A percentile compares a stretch with the other conserved stretches of the same genome.
phyloP scores from a whole-genome alignment of 805 yeast genomes.

The Metschnikowia peoriensis region DNA sequence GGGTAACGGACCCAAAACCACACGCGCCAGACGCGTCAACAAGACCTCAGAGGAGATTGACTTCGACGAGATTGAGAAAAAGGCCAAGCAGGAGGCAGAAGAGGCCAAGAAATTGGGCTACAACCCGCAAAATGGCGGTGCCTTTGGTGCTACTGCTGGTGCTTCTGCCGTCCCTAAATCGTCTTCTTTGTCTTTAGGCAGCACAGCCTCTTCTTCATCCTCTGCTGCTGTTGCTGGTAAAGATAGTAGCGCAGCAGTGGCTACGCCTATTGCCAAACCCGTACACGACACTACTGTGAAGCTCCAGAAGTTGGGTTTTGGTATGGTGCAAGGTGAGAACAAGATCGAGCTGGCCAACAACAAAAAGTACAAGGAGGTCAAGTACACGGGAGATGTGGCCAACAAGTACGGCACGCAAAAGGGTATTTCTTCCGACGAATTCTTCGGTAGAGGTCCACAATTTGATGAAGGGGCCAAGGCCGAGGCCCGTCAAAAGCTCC shows the following conservation, averaged over 20 bases:
- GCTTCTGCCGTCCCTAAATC: background rate
- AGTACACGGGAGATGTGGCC: constrained; percentile 72
- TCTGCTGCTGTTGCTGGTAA: background rate
- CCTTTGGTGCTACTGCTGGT: constrained; percentile 8
- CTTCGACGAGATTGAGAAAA: constrained; percentile 63
- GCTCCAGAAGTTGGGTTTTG: constrained; percentile 84
- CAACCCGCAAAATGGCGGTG: constrained; percentile 34
- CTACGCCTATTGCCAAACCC: constrained; percentile 21
- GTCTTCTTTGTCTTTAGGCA: constrained; percentile 13
- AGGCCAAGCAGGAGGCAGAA: constrained; percentile 81
- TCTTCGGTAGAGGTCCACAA: constrained; percentile 79
- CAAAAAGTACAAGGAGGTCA: constrained; percentile 50
- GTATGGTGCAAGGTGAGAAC: constrained; percentile 73
- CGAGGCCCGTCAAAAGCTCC: constrained; percentile 81
- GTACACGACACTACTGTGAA: constrained; percentile 57
- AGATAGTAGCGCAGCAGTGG: background rate
- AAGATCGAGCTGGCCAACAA: constrained; percentile 40
- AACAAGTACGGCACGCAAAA: constrained; percentile 83
- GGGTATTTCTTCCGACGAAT: constrained; percentile 94
- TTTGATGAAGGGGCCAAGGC: constrained; percentile 74
- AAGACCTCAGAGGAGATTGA: constrained; percentile 55
- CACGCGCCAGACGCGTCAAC: constrained; percentile 50
- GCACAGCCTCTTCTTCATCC: background rate
- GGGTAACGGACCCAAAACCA: constrained; percentile 52
- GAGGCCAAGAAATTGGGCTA: constrained; percentile 57